A percentile compares a stretch with the other conserved stretches of the same genome.
Evolutionary conservation across 805 yeast genomes (phyloP).

Genomic region (Ogataea methanolica): DNA sequence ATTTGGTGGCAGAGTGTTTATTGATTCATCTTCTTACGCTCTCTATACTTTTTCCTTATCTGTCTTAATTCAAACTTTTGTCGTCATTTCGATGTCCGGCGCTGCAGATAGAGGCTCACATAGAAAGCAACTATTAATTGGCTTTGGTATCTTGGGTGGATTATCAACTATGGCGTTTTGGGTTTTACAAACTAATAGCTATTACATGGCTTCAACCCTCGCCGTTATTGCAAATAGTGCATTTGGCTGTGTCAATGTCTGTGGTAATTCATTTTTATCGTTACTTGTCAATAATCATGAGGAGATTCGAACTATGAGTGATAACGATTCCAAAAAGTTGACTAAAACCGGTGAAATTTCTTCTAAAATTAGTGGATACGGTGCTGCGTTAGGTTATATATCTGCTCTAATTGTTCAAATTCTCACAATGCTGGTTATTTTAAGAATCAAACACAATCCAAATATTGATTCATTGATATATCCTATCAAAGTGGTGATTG

Average conservation of each 20-base stretch:
- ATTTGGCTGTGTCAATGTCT: slow-evolving; percentile 75
- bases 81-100: slow-evolving; percentile 72
- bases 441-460: slow-evolving; percentile 18
- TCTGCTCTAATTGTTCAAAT: slow-evolving; percentile 68
- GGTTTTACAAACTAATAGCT: slow-evolving; percentile 34
- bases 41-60: slow-evolving; percentile 67
- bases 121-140: slow-evolving; percentile 50
- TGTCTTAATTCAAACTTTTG: slow-evolving; percentile 66
- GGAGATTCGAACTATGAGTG: slow-evolving; percentile 1
- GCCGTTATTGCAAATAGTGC: slow-evolving; percentile 63
- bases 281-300: slow-evolving; percentile 44
- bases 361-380: slow-evolving; percentile 57
- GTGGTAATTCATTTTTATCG: slow-evolving; percentile 73
- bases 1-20: slow-evolving; percentile 32
- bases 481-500: slow-evolving; percentile 55
- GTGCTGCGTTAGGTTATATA: slow-evolving; percentile 66
- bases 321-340: slow-evolving; percentile 5
- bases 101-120: slow-evolving; percentile 61
- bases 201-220: slow-evolving; percentile 45
- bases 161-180: slow-evolving; percentile 45
- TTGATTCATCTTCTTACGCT: slow-evolving; percentile 73
- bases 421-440: slow-evolving; percentile 44
- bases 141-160: slow-evolving; percentile 58
- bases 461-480: slow-evolving; percentile 21
- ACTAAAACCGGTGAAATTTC: slow-evolving; percentile 35